Evolutionary conservation across 495 filamentous ascomycete genomes (phyloP), one percentile per base, ranked within the genome.

Genomic region (Penicillium canescens): DNA sequence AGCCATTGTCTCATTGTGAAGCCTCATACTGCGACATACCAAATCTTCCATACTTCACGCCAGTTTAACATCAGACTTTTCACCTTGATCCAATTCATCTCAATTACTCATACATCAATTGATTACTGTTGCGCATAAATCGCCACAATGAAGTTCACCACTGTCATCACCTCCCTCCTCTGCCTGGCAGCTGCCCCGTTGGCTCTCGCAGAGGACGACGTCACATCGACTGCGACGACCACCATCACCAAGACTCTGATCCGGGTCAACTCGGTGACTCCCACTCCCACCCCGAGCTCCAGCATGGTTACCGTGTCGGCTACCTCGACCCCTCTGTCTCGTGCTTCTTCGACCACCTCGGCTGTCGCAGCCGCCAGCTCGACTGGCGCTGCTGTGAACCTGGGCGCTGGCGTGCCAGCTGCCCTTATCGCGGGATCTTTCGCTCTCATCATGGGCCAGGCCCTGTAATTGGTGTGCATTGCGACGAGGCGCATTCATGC

Each of bases 401-500:
- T 69, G 26, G 55, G 55, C 41, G 67, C 61, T 46, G 60, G 59
- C 56, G 56, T 77, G 53, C 64, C 69, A 4, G 60, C 67, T 34
- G 73, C 67, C 28, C 46, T 77, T 8, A 61, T 68, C 16, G 70
- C 70, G 1, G 72, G 73, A 35, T 75, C 69, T 23, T 50, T 77
- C 18, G 72, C 72, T 42, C 58, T 77, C 53, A 53, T 71, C 56
- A 40, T 77, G 65, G 73, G 69, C 49, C 56, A 49, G 39, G 55
- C 60, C 47, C 56, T 73, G 36, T 76, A 59, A 67, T 62, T 51
- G 50, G 52, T 35, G 34, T 46, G 38, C 50, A 34, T 42, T 10
- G 39, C 31, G 14, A 35, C 26, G 37, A 54, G 34, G 36, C n/a
- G 23, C 49, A 38, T 23, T 20, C 28, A 21, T 13, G 24, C 40